Conservation (phyloP, 352 stramenopile species). For the Pelagophyceae sp. region DNA sequence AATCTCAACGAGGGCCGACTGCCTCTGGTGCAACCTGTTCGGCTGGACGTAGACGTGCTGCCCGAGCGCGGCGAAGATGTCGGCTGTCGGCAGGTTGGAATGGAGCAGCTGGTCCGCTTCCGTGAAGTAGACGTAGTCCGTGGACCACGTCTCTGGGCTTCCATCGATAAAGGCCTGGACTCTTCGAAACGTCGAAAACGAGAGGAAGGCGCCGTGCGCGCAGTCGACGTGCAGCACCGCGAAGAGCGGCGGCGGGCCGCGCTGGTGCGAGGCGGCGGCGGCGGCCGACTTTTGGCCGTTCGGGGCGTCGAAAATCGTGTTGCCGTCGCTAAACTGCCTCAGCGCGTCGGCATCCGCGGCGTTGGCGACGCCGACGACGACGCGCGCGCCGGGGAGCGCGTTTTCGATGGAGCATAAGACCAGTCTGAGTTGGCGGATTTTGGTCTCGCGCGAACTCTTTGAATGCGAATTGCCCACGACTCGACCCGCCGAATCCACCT, state of each 20-base stretch:
- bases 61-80: neutral
- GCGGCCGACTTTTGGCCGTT: too few relatives aligned
- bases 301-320: too few relatives aligned
- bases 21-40: neutral
- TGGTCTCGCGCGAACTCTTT: neutral
- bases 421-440: neutral
- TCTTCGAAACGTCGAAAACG: neutral
- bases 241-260: too few relatives aligned
- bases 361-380: slow-evolving; percentile 5
- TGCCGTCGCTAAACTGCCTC: neutral
- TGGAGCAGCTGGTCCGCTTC: slow-evolving; percentile 7
- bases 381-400: neutral
- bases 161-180: neutral
- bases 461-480: slow-evolving; percentile 14
- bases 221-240: too few relatives aligned
- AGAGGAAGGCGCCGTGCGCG: neutral
- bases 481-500: neutral
- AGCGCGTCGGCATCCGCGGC: neutral
- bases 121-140: slow-evolving; percentile 16
- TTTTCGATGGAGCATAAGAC: neutral
- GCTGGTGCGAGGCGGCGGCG: too few relatives aligned
- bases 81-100: neutral
- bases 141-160: neutral
- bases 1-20: neutral
- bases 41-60: slow-evolving; percentile 14